Evolutionary conservation across 371 early-diverging fungal genomes (phyloP), one percentile per base, ranked within the genome.

Genomic region (Mucor indicus): DNA sequence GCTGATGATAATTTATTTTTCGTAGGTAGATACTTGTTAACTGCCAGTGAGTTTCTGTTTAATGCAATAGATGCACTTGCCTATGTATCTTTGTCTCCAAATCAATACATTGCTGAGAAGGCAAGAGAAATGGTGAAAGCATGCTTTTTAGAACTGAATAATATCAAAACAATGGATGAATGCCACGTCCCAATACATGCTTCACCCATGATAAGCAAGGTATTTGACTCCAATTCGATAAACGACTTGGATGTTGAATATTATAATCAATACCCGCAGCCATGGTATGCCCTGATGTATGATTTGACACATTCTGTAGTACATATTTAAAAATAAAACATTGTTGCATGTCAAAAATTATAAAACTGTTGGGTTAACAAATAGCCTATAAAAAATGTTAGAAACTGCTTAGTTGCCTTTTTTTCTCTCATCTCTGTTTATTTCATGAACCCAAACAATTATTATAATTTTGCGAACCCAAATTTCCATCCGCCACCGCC

Each of bases 201-300:
- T 20, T 16, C 44, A 10, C n/a, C 33, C 7, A 23, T 32, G 10
- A n/a, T 8, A 15, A 15, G 16, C 1, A 9, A 12, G 8, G n/a
- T 20, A 2, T 25, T 30, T 20, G 32, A 30, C 1, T 29, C 42
- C 13, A 23, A 15, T 1, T 13, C 38, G 17, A 11, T 22, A 8
- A 22, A 27, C 11, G 19, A 24, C 7, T 16, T 52, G 9, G 38
- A 58, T 43, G 13, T 51, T 0, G 21, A 31, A 2, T 32, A 24
- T 9, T 58, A 52, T 32, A 29, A 43, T 25, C 29, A 43, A 11
- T 52, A 38, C 8, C 44, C 53, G 9, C 33, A 48, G 8, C 58
- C 58, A 11, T 58, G 58, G 58, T 43, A 36, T 38, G 53, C 58
- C 3, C 19, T 58, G 30, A 44, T 58, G 11, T 53, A 38, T 29